These are phyloP conservation scores for Delonix regia DNA, from an alignment of 306 rosid species.

Conservation along the genomic window DNA sequence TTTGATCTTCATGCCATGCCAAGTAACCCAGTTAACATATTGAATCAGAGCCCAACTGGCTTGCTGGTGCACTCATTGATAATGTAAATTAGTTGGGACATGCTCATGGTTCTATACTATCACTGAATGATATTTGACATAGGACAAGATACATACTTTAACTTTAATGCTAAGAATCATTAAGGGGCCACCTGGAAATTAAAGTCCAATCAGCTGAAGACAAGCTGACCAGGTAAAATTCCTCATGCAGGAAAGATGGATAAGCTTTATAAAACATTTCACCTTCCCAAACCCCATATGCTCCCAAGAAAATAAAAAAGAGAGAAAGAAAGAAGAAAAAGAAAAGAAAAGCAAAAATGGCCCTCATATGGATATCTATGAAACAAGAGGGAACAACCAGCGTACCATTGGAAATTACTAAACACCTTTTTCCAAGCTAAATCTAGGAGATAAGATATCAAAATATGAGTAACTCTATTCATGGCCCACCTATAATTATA, in stretches of 20 bases:
- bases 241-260: conserved; percentile 16
- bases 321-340: not conserved
- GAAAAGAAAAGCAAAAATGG: not conserved
- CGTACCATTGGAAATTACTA: conserved; percentile 2
- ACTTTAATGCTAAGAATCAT: conserved; percentile 12
- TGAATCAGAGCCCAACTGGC: conserved; percentile 10
- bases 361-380: conserved; percentile 16
- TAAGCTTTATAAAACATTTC: conserved; percentile 21
- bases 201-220: conserved; percentile 30
- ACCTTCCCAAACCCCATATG: conserved; percentile 4
- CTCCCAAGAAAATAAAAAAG: not conserved
- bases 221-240: not conserved
- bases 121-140: conserved; percentile 9
- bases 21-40: conserved; percentile 24
- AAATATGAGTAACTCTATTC: conserved; percentile 10
- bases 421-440: conserved; percentile 12
- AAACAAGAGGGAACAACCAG: not conserved
- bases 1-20: not conserved
- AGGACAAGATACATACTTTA: not conserved
- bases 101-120: conserved; percentile 9
- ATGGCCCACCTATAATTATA: conserved; percentile 23
- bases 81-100: conserved; percentile 16
- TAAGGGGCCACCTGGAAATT: conserved; percentile 17
- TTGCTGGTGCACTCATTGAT: not conserved
- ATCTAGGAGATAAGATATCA: conserved; percentile 4